These are phyloP conservation scores for Trichoderma polysporum DNA, from an alignment of 2,329 filamentous ascomycete species.

Conservation along the genomic window DNA sequence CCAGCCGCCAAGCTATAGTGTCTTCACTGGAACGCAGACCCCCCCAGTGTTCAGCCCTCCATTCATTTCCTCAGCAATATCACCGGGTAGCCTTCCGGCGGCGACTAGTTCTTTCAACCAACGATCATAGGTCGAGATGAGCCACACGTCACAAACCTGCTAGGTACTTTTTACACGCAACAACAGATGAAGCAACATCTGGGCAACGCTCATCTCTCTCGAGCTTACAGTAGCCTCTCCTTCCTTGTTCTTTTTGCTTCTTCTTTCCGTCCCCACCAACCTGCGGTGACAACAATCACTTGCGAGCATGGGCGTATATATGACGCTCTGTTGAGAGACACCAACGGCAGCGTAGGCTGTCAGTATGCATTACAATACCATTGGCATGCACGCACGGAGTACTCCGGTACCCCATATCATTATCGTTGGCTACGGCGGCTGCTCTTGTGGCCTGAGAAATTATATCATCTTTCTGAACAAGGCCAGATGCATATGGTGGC, in stretches of 20 bases:
- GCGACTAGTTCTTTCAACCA: slow-evolving; percentile 9
- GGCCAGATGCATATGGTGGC: not conserved
- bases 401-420: slow-evolving; percentile 5
- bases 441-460: not conserved
- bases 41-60: slow-evolving; percentile 18
- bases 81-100: slow-evolving; percentile 19
- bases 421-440: not conserved
- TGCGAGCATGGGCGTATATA: slow-evolving; percentile 2
- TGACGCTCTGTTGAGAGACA: slow-evolving; percentile 4
- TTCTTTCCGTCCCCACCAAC: not conserved
- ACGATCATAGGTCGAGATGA: slow-evolving; percentile 16
- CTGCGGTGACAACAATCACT: slow-evolving; percentile 2
- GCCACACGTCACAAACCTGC: slow-evolving; percentile 14
- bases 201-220: not conserved
- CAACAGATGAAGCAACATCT: not conserved
- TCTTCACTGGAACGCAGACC: not conserved
- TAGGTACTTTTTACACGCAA: slow-evolving; percentile 1
- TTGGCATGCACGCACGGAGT: not conserved
- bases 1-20: slow-evolving; percentile 9
- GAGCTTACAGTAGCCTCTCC: not conserved
- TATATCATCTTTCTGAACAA: slow-evolving; percentile 1
- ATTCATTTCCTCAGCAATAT: slow-evolving; percentile 20
- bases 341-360: not conserved
- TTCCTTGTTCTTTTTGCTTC: not conserved
- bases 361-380: not conserved